Conservation (phyloP, 495 filamentous ascomycete species). For the Lasiosphaeria hispida region DNA sequence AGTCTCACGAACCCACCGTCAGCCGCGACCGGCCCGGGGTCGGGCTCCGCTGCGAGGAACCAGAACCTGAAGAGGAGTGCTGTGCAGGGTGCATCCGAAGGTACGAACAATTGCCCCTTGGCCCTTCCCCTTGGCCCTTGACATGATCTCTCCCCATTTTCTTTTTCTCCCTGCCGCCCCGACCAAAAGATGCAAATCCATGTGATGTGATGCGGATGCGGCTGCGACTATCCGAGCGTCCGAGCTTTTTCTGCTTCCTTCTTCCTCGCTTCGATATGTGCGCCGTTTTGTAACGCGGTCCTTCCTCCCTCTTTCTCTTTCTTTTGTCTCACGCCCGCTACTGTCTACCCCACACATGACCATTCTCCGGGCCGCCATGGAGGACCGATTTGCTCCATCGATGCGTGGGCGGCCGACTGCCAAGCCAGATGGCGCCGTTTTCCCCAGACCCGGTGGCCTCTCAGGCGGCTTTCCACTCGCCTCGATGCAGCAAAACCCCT, state of each 20-base stretch:
- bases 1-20: conserved; percentile 47
- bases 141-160: conserved; percentile 15
- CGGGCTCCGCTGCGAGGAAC: conserved; percentile 39
- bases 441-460: conserved; percentile 7
- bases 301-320: background rate
- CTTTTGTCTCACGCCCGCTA: background rate
- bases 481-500: conserved; percentile 10
- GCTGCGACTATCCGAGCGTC: conserved; percentile 16
- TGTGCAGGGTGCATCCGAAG: conserved; percentile 76
- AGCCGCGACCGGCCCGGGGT: conserved; percentile 43
- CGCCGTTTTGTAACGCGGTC: background rate
- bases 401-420: conserved; percentile 5
- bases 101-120: conserved; percentile 54
- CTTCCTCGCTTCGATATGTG: background rate
- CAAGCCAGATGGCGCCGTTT: conserved; percentile 21
- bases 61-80: conserved; percentile 64
- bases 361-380: conserved; percentile 7
- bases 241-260: conserved; percentile 11
- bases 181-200: background rate
- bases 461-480: conserved; percentile 7
- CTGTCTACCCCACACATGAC: conserved; percentile 15
- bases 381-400: conserved; percentile 18
- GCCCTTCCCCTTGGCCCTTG: background rate
- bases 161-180: background rate
- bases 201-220: conserved; percentile 16